phyloP scores from a whole-genome alignment of 495 filamentous ascomycete genomes.

The Letharia lupina region DNA sequence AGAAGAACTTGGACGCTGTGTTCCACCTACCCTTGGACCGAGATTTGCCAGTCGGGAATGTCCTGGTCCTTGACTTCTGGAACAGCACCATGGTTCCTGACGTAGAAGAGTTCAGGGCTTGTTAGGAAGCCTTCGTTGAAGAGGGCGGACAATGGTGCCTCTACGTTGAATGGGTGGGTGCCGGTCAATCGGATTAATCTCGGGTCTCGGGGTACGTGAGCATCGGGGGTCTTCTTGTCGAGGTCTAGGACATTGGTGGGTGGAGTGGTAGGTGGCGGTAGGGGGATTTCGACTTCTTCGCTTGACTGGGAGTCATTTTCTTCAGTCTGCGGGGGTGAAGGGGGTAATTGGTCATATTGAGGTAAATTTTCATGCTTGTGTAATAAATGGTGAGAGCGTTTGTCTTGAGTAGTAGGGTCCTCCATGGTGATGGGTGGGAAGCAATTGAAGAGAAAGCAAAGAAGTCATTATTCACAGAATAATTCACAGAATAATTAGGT shows the following conservation, averaged over 20 bases:
- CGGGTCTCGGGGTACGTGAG: constrained; percentile 78
- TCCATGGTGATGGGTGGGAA: constrained; percentile 18
- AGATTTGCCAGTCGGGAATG: constrained; percentile 74
- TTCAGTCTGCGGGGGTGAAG: constrained; percentile 28
- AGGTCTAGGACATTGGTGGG: constrained; percentile 59
- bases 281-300: constrained; percentile 44
- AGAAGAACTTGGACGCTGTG: not conserved
- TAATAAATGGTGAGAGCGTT: constrained; percentile 4
- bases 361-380: constrained; percentile 25
- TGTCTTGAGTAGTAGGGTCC: constrained; percentile 22
- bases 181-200: constrained; percentile 84
- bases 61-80: constrained; percentile 66
- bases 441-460: not conserved
- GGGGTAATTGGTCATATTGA: constrained; percentile 21
- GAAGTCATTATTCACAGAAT: not conserved
- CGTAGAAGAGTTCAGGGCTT: constrained; percentile 86
- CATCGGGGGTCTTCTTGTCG: constrained; percentile 78
- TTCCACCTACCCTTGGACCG: constrained; percentile 61
- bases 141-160: constrained; percentile 72
- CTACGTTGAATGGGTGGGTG: constrained; percentile 89
- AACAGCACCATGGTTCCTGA: constrained; percentile 89
- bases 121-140: constrained; percentile 87
- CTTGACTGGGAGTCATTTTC: constrained; percentile 25
- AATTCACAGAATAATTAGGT: not conserved
- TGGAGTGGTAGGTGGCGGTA: constrained; percentile 60